phyloP scores from a whole-genome alignment of 1,284 basidiomycete species.

The Ganoderma leucocontextum region DNA sequence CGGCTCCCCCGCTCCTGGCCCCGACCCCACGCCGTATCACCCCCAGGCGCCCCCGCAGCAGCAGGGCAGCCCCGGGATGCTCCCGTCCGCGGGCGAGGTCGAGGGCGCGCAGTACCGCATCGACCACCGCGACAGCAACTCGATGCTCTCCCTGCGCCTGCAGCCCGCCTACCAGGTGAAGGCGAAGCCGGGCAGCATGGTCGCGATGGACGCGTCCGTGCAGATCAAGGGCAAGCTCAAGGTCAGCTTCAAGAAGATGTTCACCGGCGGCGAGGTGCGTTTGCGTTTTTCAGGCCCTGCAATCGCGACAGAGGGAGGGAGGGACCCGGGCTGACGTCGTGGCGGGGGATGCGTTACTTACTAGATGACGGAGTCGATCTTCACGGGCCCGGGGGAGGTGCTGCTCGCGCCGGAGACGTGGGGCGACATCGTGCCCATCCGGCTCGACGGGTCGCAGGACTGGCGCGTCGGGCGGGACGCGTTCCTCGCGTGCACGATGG shows the following conservation, averaged over 20 bases:
- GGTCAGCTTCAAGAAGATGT: conserved; percentile 42
- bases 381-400: conserved; percentile 44
- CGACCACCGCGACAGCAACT: conserved; percentile 45
- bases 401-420: conserved; percentile 45
- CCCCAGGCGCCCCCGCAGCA: neutral
- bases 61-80: conserved; percentile 6
- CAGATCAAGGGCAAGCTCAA: conserved; percentile 44
- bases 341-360: neutral
- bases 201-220: conserved; percentile 44
- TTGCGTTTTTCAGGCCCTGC: too few species aligned
- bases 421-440: conserved; percentile 45
- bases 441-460: conserved; percentile 37
- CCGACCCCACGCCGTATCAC: neutral
- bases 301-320: too few species aligned
- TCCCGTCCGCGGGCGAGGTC: conserved; percentile 36
- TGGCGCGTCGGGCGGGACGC: conserved; percentile 45
- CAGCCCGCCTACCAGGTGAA: conserved; percentile 42
- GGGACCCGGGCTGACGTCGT: neutral
- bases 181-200: conserved; percentile 45
- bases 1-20: conserved; percentile 16
- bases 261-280: conserved; percentile 41
- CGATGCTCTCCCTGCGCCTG: conserved; percentile 40
- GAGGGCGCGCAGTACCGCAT: conserved; percentile 43
- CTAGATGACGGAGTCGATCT: conserved; percentile 40
- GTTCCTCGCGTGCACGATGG: conserved; percentile 42